Conservation (phyloP, 305 asterid genomes). For the Stenogyne calaminthoides region DNA sequence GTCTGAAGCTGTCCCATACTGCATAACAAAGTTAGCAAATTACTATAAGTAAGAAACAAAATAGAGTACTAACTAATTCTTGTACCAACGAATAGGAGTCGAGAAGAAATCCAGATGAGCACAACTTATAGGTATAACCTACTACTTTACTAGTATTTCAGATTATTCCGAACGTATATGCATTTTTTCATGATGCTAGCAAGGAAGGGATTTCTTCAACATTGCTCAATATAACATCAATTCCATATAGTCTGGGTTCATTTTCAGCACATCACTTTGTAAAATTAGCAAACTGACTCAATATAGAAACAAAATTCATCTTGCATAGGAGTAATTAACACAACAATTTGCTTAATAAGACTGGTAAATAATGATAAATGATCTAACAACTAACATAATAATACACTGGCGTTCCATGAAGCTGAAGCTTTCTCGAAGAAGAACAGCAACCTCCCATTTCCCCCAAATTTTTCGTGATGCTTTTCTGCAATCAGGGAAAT, state of each 20-base stretch:
- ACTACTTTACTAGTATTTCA: not conserved
- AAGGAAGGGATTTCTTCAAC: no score
- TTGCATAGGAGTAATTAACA: not conserved
- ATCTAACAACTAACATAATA: slow-evolving; percentile 62
- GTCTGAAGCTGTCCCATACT: slow-evolving; percentile 65
- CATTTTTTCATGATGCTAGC: no score
- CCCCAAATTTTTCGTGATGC: slow-evolving; percentile 12
- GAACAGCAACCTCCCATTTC: slow-evolving; percentile 86
- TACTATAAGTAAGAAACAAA: not conserved
- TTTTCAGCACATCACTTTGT: not conserved
- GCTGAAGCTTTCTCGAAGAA: slow-evolving; percentile 67
- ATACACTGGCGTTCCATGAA: slow-evolving; percentile 69
- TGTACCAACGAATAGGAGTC: no score
- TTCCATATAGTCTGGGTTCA: not conserved
- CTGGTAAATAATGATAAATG: not conserved
- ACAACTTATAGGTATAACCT: not conserved
- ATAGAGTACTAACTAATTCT: not conserved
- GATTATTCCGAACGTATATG: not conserved
- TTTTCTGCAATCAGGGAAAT: not conserved
- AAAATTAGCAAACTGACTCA: not conserved
- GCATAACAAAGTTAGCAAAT: slow-evolving; percentile 35
- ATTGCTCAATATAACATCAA: not conserved
- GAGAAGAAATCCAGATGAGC: not conserved
- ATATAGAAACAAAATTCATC: not conserved
- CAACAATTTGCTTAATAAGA: not conserved